Base-by-base conservation (phyloP, 805 yeast genomes). In the Candida vaughaniae region DNA sequence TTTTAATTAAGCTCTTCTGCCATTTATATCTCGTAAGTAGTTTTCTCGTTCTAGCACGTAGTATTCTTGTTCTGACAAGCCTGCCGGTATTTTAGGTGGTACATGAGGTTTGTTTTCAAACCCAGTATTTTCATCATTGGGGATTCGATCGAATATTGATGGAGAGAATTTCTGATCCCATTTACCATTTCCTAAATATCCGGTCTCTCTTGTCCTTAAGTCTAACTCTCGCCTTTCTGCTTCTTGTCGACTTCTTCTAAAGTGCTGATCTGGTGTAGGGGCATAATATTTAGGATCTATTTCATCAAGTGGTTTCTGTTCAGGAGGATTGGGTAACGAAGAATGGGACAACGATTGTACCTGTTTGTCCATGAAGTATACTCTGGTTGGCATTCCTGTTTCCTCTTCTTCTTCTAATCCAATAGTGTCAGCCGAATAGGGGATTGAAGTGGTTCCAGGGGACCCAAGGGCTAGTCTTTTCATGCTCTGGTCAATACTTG, bases 211-310 rank as follows among this genome's bases (percentile, higher is more conserved):
- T 1, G 64, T 62, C 22, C 62, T 47, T 11, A 48, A 48, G 42
- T 61, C 71, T 3, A 61, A 43, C 12, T 34, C 34, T 20, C 57
- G 45, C 29, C 45, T 52, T 14, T 60, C 62, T 10, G 22, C 25
- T 15, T 37, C 37, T 12, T 32, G 37, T 18, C 42, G 48, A 28
- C 45, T 48, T 25, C 49, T 47, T 15, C 48, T 42, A 19, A 66
- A 50, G 38, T 65, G 69, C 37, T 71, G 75, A 30, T 63, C 59
- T 2, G 78, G 77, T 0, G 74, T 63, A 3, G 78, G 78, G 0
- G 78, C 77, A 42, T 69, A 60, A 42, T 55, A 64, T 33, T 51
- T 54, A 5, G 70, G 67, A 12, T 57, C 53, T 2, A 62, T 46
- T 39, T 67, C 69, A 42, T 62, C 55, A 8, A 50, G 55, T 10